Evolutionary conservation across 208 protist genomes (phyloP), one percentile per base, ranked within the genome.

Genomic region (Leishmania tarentolae): DNA sequence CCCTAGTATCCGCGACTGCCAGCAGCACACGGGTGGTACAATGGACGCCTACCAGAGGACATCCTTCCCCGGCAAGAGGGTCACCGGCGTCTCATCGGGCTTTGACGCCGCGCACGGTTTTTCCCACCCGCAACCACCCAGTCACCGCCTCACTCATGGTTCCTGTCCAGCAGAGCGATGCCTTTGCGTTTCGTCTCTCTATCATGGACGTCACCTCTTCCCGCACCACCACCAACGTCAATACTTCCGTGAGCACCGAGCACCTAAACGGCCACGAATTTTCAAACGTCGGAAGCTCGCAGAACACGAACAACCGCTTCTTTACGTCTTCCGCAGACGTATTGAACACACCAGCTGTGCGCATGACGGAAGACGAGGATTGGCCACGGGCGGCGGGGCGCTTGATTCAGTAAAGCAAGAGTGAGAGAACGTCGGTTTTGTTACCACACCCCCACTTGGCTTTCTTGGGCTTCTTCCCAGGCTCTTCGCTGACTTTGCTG

Each of bases 291-390:
- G 72, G 72, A 44, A 50, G 46, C n/a, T 59, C 50, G 31, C 72
- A 76, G 50, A 76, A 28, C 72, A 59, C 35, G 50, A 76, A 76
- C 37, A 81, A 81, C 42, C 72, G 76, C 47, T 47, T 78, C 47
- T 66, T 85, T 40, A 85, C 82, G 42, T 77, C 82, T 19, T 79
- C 77, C 65, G 56, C 77, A 8, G 82, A 81, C n/a, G 82, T 28
- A 7, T 31, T 85, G 63, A 85, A 85, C 77, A 81, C 53, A 37
- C 82, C 82, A 17, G 76, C 77, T 8, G 72, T 85, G 77, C 76
- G 77, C 77, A 42, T 61, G n/a, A 52, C 52, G 5, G 82, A 85
- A n/a, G 82, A 85, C 53, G 82, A 85, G 4, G 77, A 77, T 52
- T 85, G 72, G 77, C 82, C 73, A 3, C 76, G 76, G 40, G 44